These are phyloP conservation scores for Linnemannia elongata DNA, from an alignment of 192 early-diverging fungal genomes.

Conservation along the genomic window DNA sequence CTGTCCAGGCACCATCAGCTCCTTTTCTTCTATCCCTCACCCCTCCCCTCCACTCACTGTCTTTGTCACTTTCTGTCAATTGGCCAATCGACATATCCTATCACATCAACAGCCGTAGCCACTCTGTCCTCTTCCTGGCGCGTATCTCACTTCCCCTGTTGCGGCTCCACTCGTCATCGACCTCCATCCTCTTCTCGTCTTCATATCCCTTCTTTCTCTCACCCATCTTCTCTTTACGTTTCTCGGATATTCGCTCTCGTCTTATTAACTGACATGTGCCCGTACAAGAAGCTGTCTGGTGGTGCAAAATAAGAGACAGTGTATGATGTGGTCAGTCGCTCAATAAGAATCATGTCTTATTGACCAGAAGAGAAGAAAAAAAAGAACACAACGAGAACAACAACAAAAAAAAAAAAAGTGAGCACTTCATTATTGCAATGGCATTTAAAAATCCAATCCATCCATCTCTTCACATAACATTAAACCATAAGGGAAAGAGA, in stretches of 20 bases:
- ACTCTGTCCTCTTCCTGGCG: neutral
- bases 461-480: neutral
- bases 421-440: constrained; percentile 6
- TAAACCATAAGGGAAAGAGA: too few relatives aligned
- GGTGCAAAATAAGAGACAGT: neutral
- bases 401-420: neutral
- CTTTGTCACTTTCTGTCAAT: neutral
- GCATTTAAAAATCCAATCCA: neutral
- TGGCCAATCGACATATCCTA: too few relatives aligned
- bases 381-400: neutral
- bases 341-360: neutral
- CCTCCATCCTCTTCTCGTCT: neutral
- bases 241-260: constrained; percentile 2
- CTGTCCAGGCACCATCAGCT: neutral
- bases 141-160: neutral
- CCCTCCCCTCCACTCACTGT: neutral
- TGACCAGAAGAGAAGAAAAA: neutral
- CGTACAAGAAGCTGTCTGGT: neutral
- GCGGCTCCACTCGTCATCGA: neutral
- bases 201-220: neutral
- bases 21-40: constrained; percentile 3
- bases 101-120: neutral
- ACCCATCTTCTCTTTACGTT: neutral
- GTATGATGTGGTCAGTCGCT: neutral
- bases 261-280: neutral